A percentile compares a stretch with the other conserved stretches of the same genome.
phyloP scores from a whole-genome alignment of 2,329 filamentous ascomycete genomes.

The Fusarium hainanense region DNA sequence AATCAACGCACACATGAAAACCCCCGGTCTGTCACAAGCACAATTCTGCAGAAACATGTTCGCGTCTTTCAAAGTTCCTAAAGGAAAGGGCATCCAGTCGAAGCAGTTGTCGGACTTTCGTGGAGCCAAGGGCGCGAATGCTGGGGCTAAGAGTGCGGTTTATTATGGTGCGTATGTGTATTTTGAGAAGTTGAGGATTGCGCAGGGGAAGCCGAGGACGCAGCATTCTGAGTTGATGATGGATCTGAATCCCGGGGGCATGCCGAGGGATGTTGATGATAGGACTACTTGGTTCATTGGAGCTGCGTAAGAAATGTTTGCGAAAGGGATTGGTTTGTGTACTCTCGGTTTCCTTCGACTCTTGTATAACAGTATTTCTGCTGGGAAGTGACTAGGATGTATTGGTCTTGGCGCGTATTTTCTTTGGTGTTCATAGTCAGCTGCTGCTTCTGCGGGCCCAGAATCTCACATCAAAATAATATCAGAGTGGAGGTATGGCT shows the following conservation, averaged over 20 bases:
- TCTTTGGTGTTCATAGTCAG: not conserved
- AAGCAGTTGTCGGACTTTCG: slow-evolving; percentile 21
- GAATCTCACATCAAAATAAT: too few relatives aligned
- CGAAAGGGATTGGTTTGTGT: not conserved
- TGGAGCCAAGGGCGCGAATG: not conserved
- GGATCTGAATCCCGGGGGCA: not conserved
- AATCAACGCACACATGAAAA: slow-evolving; percentile 14
- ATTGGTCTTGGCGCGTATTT: not conserved
- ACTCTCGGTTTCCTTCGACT: fast-evolving
- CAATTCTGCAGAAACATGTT: slow-evolving; percentile 12
- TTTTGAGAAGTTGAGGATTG: slow-evolving; percentile 17
- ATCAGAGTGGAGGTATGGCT: too few relatives aligned
- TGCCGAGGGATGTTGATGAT: slow-evolving; percentile 1
- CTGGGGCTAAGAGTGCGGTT: not conserved
- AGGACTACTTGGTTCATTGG: not conserved
- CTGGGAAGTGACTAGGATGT: not conserved
- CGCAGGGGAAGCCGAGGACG: slow-evolving; percentile 5
- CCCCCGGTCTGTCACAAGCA: not conserved
- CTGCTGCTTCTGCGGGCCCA: not conserved
- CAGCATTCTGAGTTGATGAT: not conserved
- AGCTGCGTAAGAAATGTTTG: not conserved
- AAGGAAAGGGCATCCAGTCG: slow-evolving; percentile 8
- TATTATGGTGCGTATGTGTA: slow-evolving; percentile 20
- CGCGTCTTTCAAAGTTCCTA: not conserved
- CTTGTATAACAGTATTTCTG: not conserved